These are phyloP conservation scores for Aspergillus niger DNA, from an alignment of 2,329 filamentous ascomycete species.

Conservation along the genomic window DNA sequence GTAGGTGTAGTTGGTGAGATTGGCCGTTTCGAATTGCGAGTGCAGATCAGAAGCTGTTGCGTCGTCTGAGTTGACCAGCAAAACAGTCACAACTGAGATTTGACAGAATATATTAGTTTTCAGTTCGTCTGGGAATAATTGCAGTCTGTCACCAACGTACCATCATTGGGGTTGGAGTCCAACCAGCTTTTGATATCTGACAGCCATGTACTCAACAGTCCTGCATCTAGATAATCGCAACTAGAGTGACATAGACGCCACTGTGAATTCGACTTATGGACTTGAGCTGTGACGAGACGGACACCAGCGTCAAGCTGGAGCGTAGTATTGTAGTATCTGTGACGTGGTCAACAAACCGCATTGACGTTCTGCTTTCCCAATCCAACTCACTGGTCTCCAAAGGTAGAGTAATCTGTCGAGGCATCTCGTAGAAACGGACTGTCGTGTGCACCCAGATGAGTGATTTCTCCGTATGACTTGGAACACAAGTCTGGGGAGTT, in stretches of 20 bases:
- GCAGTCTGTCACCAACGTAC: constrained; percentile 22
- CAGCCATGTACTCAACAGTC: constrained; percentile 66
- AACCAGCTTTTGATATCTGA: constrained; percentile 67
- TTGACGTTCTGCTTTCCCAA: neutral
- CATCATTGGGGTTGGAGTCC: constrained; percentile 67
- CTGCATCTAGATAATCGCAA: constrained; percentile 70
- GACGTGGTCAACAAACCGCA: constrained; percentile 11
- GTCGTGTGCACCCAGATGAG: constrained; percentile 76
- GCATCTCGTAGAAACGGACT: constrained; percentile 69
- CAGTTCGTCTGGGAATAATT: neutral
- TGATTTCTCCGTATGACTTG: constrained; percentile 72
- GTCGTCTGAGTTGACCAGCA: constrained; percentile 71
- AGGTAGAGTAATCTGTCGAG: constrained; percentile 61
- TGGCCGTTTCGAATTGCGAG: constrained; percentile 57
- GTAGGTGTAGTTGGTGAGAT: constrained; percentile 65
- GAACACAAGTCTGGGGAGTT: constrained; percentile 75
- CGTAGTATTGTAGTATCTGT: constrained; percentile 64
- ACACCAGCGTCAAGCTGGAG: constrained; percentile 70
- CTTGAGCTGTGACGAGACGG: constrained; percentile 70
- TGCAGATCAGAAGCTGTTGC: constrained; percentile 59
- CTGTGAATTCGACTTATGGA: constrained; percentile 62
- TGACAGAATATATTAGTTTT: constrained; percentile 3
- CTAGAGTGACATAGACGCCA: constrained; percentile 71
- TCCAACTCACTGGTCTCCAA: constrained; percentile 67
- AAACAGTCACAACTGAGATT: constrained; percentile 64